Evolutionary conservation across 2,329 filamentous ascomycete genomes (phyloP).

Genomic region (Grosmannia huntii): DNA sequence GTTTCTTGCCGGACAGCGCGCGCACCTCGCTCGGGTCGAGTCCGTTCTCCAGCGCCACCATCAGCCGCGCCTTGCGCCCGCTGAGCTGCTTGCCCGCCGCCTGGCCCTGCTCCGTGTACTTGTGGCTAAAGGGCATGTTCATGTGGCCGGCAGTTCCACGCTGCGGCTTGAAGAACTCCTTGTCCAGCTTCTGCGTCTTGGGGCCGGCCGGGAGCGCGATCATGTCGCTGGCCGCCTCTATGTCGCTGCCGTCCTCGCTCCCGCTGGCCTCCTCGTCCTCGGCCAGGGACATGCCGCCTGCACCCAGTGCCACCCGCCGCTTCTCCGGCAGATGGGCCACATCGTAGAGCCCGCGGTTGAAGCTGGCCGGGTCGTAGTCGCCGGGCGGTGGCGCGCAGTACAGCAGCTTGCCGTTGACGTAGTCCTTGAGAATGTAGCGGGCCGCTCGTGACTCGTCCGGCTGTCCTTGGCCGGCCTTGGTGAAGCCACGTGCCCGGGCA

Average conservation of each 20-base stretch:
- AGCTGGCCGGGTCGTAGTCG: conserved; percentile 49
- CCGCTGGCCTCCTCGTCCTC: background rate
- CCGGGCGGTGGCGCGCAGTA: conserved; percentile 79
- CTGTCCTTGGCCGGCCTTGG: conserved; percentile 76
- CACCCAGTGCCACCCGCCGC: conserved; percentile 54
- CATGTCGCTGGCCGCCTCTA: conserved; percentile 30
- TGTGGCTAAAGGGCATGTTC: conserved; percentile 74
- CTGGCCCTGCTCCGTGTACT: conserved; percentile 70
- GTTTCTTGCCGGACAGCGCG: conserved; percentile 66
- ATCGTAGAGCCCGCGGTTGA: conserved; percentile 86
- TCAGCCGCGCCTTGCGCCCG: conserved; percentile 68
- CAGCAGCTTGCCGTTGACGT: conserved; percentile 89
- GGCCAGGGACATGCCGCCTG: conserved; percentile 13
- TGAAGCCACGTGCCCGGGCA: conserved; percentile 79
- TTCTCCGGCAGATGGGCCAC: conserved; percentile 69
- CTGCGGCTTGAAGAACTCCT: conserved; percentile 69
- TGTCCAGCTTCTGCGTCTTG: conserved; percentile 70
- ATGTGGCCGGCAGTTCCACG: conserved; percentile 51
- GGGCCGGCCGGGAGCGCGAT: conserved; percentile 44
- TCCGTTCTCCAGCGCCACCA: conserved; percentile 74
- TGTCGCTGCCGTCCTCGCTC: conserved; percentile 16
- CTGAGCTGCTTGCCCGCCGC: conserved; percentile 51
- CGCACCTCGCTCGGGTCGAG: conserved; percentile 69
- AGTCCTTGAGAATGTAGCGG: conserved; percentile 85
- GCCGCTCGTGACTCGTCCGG: conserved; percentile 90